phyloP scores from a whole-genome alignment of 2,329 filamentous ascomycete genomes.

The Pyricularia sp. region DNA sequence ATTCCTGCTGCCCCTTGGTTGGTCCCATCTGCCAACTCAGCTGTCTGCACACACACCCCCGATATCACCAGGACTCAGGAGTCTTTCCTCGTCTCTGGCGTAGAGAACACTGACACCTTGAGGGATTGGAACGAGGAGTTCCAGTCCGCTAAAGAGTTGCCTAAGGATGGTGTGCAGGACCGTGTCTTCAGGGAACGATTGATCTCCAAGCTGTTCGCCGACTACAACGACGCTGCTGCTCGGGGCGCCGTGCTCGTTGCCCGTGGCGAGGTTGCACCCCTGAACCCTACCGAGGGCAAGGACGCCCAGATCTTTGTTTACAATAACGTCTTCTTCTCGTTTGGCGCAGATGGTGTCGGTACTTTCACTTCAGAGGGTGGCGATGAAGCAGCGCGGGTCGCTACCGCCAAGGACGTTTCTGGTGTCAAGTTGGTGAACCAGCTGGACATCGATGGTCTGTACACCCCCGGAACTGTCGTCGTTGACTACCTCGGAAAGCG shows the following conservation, averaged over 20 bases:
- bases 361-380: constrained; percentile 96
- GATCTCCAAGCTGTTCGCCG: constrained; percentile 91
- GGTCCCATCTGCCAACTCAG: constrained; percentile 59
- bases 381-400: constrained; percentile 90
- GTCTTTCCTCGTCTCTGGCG: constrained; percentile 78
- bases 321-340: constrained; percentile 99
- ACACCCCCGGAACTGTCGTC: constrained; percentile 92
- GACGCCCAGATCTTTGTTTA: constrained; percentile 99
- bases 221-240: constrained; percentile 93
- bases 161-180: constrained; percentile 89
- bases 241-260: constrained; percentile 88
- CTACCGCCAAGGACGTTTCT: constrained; percentile 91
- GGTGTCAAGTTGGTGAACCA: constrained; percentile 95
- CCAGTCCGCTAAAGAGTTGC: constrained; percentile 89
- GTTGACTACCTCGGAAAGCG: constrained; percentile 96
- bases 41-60: constrained; percentile 61
- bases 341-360: constrained; percentile 92
- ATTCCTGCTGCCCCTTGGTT: constrained; percentile 90
- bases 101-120: constrained; percentile 88
- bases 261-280: constrained; percentile 79
- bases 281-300: constrained; percentile 86
- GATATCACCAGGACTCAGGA: constrained; percentile 90
- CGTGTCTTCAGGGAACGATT: constrained; percentile 91
- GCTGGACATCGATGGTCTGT: constrained; percentile 87
- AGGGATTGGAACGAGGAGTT: constrained; percentile 99